Evolutionary conservation across 345 rosid genomes (phyloP), one percentile per base, ranked within the genome.

Genomic region (Garcia nutans): DNA sequence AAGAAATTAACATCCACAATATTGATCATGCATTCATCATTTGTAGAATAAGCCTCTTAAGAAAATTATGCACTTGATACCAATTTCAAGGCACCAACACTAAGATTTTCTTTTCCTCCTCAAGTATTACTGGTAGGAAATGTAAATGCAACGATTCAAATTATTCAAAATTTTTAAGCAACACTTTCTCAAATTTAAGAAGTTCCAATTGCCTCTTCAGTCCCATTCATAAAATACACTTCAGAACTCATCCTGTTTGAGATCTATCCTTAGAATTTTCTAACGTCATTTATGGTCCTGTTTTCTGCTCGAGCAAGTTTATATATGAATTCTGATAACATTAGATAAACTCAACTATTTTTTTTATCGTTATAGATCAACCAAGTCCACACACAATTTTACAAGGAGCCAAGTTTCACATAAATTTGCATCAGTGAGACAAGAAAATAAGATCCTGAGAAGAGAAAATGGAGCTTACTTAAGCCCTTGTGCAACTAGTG

Each of bases 401-500:
- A 44, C 24, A 37, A 41, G 7, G 33, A 28, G 6, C 37, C 22
- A 28, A 16, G 22, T 19, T 20, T 55, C 28, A n/a, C 41, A n/a
- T 8, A 41, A 22, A 37, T 20, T 59, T 33, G 65, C 65, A 68
- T 23, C 57, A 49, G 67, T 54, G 13, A 31, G 52, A 8, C 10
- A 15, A 8, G 58, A 52, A 54, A 52, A 45, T 1, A 52, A 68
- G 12, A 10, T 12, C 70, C 75, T 20, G 74, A 22, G 75, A 66
- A 28, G 41, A 45, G 26, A 57, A 70, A 22, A 33, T 33, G 37
- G 37, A 5, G 83, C 95, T 86, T 82, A 96, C 99, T 89, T 90
- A 57, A 96, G 95, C 83, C 99, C 99, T 85, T 96, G 99, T 0
- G 96, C 99, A 84, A 96, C 98, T 79, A 96, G 92, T 0, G 99